Evolutionary conservation across 306 rosid genomes (phyloP), one percentile per base, ranked within the genome.

Genomic region (Sicyos baderoa): DNA sequence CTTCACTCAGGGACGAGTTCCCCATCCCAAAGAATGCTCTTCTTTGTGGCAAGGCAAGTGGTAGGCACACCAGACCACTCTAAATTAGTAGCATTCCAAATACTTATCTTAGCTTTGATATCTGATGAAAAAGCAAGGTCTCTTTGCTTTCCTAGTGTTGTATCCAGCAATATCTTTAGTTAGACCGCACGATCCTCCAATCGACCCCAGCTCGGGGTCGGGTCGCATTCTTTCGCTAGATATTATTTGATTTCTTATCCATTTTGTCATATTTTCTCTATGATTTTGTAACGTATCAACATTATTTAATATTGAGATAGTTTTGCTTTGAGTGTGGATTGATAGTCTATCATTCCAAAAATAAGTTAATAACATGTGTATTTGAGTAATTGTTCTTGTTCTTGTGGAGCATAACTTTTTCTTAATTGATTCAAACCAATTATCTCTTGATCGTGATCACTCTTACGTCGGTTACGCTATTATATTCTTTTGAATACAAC

Each of bases 181-280:
- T 54, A 65, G 37, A 65, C 17, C 13, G 12, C 19, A n/a, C 37
- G 22, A 7, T 16, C 54, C 54, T 10, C 64, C 13, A 2, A 35
- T 27, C 58, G 89, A 85, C 89, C 88, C 77, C 86, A 83, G 18
- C 93, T 87, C 86, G 81, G 74, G 93, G 93, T 87, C 85, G 55
- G 89, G 88, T 87, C 93, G 66, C 82, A 83, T 87, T 87, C 85
- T 87, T 87, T 87, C 13, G 10, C 64, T 18, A 53, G 55, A 45
- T 55, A 60, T 78, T 5, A 44, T 79, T 80, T 19, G 51, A 68
- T 80, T 72, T 58, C 68, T 68, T 75, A 53, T 66, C 73, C 53
- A 62, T 72, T 77, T 72, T 73, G 65, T 76, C 49, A 21, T 63
- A 55, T 81, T 47, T 74, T 70, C 44, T 29, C 12, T 29, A 44